Evolutionary conservation across 352 stramenopile species (phyloP).

Genomic region (Thraustochytrium striatum): DNA sequence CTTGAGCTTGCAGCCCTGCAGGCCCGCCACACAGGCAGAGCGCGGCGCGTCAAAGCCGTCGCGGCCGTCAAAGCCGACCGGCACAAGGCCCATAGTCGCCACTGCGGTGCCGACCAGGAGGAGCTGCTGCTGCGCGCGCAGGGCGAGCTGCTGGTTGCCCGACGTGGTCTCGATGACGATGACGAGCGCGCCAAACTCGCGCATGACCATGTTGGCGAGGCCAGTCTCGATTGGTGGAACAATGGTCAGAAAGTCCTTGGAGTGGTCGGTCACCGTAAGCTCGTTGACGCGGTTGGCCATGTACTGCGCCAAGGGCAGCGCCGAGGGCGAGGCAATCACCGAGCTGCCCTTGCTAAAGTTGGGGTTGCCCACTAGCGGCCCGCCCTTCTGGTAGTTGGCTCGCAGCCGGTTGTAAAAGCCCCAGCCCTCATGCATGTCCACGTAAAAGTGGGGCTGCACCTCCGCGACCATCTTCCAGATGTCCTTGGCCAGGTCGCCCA

Average conservation of each 20-base stretch:
- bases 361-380: conserved; percentile 34
- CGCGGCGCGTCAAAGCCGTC: conserved; percentile 10
- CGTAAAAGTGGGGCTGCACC: conserved; percentile 37
- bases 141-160: conserved; percentile 2
- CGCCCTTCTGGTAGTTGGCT: conserved; percentile 7
- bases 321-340: conserved; percentile 11
- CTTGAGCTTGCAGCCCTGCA: background rate
- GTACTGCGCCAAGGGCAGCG: conserved; percentile 26
- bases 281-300: conserved; percentile 48
- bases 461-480: conserved; percentile 22
- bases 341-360: conserved; percentile 50
- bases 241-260: conserved; percentile 28
- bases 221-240: conserved; percentile 9
- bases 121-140: conserved; percentile 46
- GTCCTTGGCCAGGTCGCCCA: conserved; percentile 13
- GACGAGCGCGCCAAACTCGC: background rate
- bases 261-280: conserved; percentile 5
- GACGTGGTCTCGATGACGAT: conserved; percentile 44
- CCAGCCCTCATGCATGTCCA: conserved; percentile 48
- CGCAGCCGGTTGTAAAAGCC: conserved; percentile 36
- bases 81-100: background rate
- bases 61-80: background rate
- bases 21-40: conserved; percentile 14
- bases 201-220: conserved; percentile 32
- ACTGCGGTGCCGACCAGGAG: conserved; percentile 17